Conservation (phyloP, 2,329 filamentous ascomycete species). For the Coniochaeta sp. region DNA sequence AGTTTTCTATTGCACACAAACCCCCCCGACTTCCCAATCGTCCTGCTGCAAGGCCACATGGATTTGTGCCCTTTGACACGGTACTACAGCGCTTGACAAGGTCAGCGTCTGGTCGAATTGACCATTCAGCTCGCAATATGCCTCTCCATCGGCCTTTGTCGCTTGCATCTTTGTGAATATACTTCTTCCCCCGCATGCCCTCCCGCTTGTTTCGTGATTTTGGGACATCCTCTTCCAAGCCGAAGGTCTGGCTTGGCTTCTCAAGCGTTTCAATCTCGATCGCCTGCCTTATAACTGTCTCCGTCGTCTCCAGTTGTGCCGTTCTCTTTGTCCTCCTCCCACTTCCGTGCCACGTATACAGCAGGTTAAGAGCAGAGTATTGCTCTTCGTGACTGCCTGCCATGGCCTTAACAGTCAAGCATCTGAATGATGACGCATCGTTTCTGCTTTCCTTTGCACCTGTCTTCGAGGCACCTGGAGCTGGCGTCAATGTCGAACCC, state of each 20-base stretch:
- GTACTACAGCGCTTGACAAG: neutral
- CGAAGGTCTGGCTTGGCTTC: constrained; percentile 3
- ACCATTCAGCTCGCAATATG: neutral
- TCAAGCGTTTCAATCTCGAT: neutral
- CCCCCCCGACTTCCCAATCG: neutral
- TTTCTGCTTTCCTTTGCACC: constrained; percentile 59
- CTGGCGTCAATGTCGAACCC: constrained; percentile 32
- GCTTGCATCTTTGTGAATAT: neutral
- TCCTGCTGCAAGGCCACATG: neutral
- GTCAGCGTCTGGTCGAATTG: neutral
- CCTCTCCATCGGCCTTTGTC: neutral
- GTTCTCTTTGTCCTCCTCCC: constrained; percentile 4
- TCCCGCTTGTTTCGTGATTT: neutral
- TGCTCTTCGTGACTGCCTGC: neutral
- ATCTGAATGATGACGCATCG: constrained; percentile 57
- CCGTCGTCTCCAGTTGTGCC: neutral
- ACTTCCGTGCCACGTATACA: neutral
- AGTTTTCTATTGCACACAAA: neutral
- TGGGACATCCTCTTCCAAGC: neutral
- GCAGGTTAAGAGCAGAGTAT: neutral
- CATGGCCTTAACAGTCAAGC: constrained; percentile 59
- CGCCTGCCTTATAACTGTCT: neutral
- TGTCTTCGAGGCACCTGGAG: constrained; percentile 31
- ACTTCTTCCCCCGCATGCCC: neutral
- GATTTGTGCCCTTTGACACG: neutral